Evolutionary conservation across 306 rosid genomes (phyloP), one percentile per base, ranked within the genome.

Genomic region (Vigna hirtella): DNA sequence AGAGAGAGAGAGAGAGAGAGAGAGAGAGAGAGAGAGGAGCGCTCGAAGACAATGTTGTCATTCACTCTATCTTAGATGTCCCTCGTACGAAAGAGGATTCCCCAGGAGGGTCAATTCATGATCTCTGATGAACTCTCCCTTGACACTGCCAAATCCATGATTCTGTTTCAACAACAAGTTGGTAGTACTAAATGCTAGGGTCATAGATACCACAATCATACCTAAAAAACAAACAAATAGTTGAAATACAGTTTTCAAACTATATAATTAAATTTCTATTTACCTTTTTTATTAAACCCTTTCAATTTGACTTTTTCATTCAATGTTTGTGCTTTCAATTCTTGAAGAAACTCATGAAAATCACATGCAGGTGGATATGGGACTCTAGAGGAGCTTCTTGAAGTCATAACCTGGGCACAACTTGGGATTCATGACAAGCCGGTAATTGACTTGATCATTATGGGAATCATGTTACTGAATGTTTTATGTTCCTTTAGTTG

Each of bases 341-440:
- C 57, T 4, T 55, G 12, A 49, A 70, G 65, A 75, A 48, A 78
- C 83, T 80, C 22, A 75, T 72, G 67, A 49, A 18, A 59, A 75
- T 69, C 79, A 76, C 45, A 42, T 80, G 73, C 86, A 95, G 99
- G 98, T 7, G 99, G 99, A 28, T 93, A 95, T 83, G 98, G 99
- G 62, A 95, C 99, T 52, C 81, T 95, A 77, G 99, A 95, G 88
- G 98, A 95, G 85, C 89, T 95, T 26, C 99, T 95, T 83, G 97
- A 93, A 85, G 99, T 91, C 53, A 95, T 95, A 84, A 93, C 99
- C 9, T 95, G 99, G 99, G 99, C 99, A 66, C 98, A 95, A 70
- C 98, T 95, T 80, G 98, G 99, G 59, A 95, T 95, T 82, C 99
- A 95, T 70, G 99, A 95, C 81, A 95, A 95, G 77, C 99, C 98